phyloP scores from a whole-genome alignment of 345 rosid genomes.

The Syzygium jambos region DNA sequence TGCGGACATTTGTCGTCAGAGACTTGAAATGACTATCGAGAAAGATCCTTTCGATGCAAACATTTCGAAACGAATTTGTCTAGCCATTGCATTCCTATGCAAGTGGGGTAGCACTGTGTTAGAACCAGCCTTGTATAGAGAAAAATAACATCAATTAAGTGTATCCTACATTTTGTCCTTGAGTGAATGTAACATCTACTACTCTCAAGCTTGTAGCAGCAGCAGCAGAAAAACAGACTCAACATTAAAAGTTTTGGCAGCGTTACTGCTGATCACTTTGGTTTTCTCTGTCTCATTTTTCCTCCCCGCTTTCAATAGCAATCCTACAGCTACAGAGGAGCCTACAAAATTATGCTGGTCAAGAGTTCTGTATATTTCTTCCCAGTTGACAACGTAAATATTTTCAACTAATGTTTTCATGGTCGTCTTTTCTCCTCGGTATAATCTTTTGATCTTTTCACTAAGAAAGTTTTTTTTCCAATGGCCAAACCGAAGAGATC shows the following conservation, averaged over 20 bases:
- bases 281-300: neutral
- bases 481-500: neutral
- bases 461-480: neutral
- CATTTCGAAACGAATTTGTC: neutral
- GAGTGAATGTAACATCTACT: neutral
- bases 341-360: neutral
- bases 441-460: neutral
- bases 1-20: neutral
- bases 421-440: neutral
- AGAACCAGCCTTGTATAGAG: slow-evolving; percentile 3
- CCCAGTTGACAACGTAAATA: neutral
- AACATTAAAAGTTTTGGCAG: neutral
- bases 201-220: neutral
- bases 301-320: neutral
- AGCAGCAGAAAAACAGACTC: neutral
- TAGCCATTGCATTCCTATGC: neutral
- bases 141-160: neutral
- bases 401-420: neutral
- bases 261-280: neutral
- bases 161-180: neutral
- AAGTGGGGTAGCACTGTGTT: neutral
- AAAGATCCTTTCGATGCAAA: neutral
- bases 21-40: neutral
- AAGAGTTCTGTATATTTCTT: neutral
- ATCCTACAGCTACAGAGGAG: neutral